phyloP scores from a whole-genome alignment of 2,329 filamentous ascomycete species.

The Paecilomyces sp. region DNA sequence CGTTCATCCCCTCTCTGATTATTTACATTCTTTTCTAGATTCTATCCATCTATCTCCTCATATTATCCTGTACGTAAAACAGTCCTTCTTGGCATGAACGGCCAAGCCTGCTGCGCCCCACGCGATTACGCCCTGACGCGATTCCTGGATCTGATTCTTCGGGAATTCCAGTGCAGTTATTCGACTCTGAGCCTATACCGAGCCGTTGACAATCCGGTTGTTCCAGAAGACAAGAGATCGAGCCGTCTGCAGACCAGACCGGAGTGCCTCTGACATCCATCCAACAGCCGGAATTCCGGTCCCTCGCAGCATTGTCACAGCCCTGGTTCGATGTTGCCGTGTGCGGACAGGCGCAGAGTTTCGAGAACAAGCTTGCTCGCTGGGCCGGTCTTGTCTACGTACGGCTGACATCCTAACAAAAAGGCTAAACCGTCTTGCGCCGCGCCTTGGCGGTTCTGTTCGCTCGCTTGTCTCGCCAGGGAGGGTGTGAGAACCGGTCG shows the following conservation, averaged over 20 bases:
- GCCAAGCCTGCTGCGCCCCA: constrained; percentile 9
- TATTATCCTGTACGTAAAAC: background rate
- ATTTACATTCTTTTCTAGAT: background rate
- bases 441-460: background rate
- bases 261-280: background rate
- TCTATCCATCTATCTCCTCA: background rate
- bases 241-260: background rate
- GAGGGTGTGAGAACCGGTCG: background rate
- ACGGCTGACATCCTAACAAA: background rate
- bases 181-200: background rate
- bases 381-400: background rate
- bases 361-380: background rate
- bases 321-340: background rate
- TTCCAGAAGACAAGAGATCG: background rate
- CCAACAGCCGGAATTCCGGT: background rate
- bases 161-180: background rate
- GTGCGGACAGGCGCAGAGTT: background rate
- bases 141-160: constrained; percentile 1
- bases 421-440: background rate
- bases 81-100: background rate
- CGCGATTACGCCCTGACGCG: background rate
- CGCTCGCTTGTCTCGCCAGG: background rate
- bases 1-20: background rate
- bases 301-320: background rate
- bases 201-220: background rate